phyloP scores from a whole-genome alignment of 176 grass and related monocot species.

The Tillandsia fasciculata region DNA sequence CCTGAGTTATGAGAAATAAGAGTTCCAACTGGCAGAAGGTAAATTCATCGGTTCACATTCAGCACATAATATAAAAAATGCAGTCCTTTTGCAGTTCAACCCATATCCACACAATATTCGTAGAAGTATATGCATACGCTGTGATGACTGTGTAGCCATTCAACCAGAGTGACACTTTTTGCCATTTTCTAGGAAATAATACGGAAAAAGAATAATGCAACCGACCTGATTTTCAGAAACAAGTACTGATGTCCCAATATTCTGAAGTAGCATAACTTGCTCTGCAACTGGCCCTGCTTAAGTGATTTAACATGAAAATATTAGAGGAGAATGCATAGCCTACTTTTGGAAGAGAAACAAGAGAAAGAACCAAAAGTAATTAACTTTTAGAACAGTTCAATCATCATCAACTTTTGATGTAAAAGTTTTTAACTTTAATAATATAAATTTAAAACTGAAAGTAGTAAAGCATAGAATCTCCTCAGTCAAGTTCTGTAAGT shows the following conservation, averaged over 20 bases:
- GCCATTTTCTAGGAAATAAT: background rate
- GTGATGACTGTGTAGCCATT: background rate
- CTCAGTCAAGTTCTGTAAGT: no score
- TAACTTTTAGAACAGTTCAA: background rate
- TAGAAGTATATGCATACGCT: background rate
- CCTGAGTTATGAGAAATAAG: background rate
- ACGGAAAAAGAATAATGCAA: background rate
- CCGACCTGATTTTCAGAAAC: conserved; percentile 86
- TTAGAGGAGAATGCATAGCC: background rate
- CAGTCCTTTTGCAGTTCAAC: no score
- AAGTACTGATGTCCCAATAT: conserved; percentile 81
- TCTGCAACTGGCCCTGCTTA: conserved; percentile 51
- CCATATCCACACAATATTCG: no score
- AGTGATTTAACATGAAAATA: background rate
- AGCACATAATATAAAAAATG: no score
- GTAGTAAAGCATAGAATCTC: no score
- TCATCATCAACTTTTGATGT: background rate
- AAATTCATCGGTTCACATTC: no score
- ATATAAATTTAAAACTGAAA: background rate
- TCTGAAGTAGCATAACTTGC: conserved; percentile 94
- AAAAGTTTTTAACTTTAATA: background rate
- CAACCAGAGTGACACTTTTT: background rate
- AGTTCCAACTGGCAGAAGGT: background rate
- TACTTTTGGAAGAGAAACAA: background rate
- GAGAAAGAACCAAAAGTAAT: background rate